These are phyloP conservation scores for Fusarium metavorans DNA, from an alignment of 2,329 filamentous ascomycete species.

Conservation along the genomic window DNA sequence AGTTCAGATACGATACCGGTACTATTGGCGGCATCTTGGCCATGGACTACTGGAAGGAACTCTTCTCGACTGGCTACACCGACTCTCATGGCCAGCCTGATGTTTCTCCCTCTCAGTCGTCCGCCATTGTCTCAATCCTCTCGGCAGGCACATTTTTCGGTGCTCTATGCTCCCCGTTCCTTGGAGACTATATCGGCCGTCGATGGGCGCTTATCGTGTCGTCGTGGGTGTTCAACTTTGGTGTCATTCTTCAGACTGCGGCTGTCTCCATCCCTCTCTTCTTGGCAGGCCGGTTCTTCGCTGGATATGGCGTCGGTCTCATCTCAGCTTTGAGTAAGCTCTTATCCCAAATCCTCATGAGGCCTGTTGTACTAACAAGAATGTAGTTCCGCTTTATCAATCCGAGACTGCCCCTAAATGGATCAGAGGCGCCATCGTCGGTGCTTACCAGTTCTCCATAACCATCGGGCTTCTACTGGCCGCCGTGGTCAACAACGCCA, in stretches of 20 bases:
- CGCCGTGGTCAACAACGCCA: constrained; percentile 73
- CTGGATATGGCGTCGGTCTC: constrained; percentile 71
- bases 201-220: constrained; percentile 71
- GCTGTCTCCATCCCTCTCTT: constrained; percentile 73
- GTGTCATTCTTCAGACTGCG: constrained; percentile 74
- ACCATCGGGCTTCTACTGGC: constrained; percentile 76
- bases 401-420: constrained; percentile 77
- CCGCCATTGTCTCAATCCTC: constrained; percentile 79
- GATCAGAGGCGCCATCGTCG: constrained; percentile 77
- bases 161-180: constrained; percentile 68
- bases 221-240: constrained; percentile 72
- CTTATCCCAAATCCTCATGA: not conserved
- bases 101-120: constrained; percentile 66
- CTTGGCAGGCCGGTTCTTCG: constrained; percentile 75
- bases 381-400: constrained; percentile 74
- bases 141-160: constrained; percentile 83
- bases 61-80: constrained; percentile 41
- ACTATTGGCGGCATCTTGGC: constrained; percentile 59
- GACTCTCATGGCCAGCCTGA: constrained; percentile 37
- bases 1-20: not conserved
- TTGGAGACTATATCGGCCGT: constrained; percentile 75
- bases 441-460: constrained; percentile 75
- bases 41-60: constrained; percentile 58
- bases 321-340: not conserved
- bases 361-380: not conserved